Base-by-base conservation (phyloP, 2,329 filamentous ascomycete genomes). In the Aureobasidium lini region DNA sequence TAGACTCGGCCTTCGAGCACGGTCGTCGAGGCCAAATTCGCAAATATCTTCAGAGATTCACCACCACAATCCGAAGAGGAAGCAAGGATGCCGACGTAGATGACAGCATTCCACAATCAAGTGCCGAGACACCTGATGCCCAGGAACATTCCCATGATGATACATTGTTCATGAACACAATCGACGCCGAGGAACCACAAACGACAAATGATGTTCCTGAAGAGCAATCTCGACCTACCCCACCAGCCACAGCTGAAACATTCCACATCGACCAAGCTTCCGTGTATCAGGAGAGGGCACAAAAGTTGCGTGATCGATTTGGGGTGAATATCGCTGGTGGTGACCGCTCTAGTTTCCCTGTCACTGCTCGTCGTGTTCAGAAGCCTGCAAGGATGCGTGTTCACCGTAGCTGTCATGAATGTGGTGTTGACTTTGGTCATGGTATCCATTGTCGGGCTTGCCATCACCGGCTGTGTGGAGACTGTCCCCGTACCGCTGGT, bases 1-100 rank as follows among this genome's bases (percentile, higher is more conserved):
- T 36, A 23, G 28, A 42, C 29, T 49, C 44, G 23, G 23, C 34
- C 42, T 32, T 37, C 11, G 54, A 57, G 54, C 54, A 57, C 10
- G 36, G 54, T 15, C 44, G 54, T 11, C 54, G 54, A 42, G 44
- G 37, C 9, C 54, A 58, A 8, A 49, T 58, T 11, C 43, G 54
- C 28, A 48, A 16, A 43, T 58, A 58, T 43, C 44, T 58, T 2
- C 54, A 58, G 28, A 48, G 34, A 29, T 58, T 58, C n/a, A 58
- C 54, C 36, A 58, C 54, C 43, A 58, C 54, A 58, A 58, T 58
- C 44, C 54, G 54, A 29, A 58, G 44, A 49, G 54, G 54, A 49
- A 58, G 54, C 29, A 58, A 58, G 44, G 54, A 58, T 49, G 29
- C 54, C 23, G 32, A 29, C 18, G 32, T n/a, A 8, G 36, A 58